Evolutionary conservation across 441 rosid species (phyloP).

Genomic region (Populus hybrid): DNA sequence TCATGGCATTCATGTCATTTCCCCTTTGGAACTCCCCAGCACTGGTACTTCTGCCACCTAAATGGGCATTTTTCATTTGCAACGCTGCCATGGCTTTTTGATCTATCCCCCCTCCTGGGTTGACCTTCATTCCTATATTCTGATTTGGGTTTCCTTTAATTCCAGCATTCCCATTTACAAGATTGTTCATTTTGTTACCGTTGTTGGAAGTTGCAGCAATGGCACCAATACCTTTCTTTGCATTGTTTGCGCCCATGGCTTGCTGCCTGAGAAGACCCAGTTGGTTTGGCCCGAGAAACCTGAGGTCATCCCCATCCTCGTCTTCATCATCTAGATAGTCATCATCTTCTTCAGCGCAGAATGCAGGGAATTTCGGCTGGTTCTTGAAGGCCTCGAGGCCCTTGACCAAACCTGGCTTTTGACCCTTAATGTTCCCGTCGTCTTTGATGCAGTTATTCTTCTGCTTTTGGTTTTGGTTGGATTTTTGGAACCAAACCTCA

Average conservation of each 20-base stretch:
- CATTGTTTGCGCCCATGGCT: constrained; percentile 22
- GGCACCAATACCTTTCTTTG: constrained; percentile 43
- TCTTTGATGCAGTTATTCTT: constrained; percentile 35
- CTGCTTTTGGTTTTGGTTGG: constrained; percentile 39
- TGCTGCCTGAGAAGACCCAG: constrained; percentile 43
- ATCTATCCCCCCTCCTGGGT: constrained; percentile 31
- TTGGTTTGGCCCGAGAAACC: constrained; percentile 33
- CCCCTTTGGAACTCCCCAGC: constrained; percentile 32
- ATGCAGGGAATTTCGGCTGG: constrained; percentile 40
- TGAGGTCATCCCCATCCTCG: constrained; percentile 38
- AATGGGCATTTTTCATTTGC: constrained; percentile 43
- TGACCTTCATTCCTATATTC: constrained; percentile 34
- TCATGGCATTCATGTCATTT: constrained; percentile 48
- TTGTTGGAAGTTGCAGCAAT: constrained; percentile 19
- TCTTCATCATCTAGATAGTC: constrained; percentile 40
- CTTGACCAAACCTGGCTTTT: constrained; percentile 45
- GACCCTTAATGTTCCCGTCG: constrained; percentile 41
- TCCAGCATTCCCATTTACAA: constrained; percentile 34
- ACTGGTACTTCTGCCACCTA: constrained; percentile 28
- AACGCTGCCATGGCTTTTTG: constrained; percentile 46
- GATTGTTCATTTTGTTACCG: constrained; percentile 31
- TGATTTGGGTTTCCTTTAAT: constrained; percentile 63
- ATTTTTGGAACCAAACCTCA: constrained; percentile 64
- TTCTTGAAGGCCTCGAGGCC: constrained; percentile 43
- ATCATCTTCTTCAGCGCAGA: constrained; percentile 44